phyloP scores from a whole-genome alignment of 2,329 filamentous ascomycete species.

The Fusarium sp. region DNA sequence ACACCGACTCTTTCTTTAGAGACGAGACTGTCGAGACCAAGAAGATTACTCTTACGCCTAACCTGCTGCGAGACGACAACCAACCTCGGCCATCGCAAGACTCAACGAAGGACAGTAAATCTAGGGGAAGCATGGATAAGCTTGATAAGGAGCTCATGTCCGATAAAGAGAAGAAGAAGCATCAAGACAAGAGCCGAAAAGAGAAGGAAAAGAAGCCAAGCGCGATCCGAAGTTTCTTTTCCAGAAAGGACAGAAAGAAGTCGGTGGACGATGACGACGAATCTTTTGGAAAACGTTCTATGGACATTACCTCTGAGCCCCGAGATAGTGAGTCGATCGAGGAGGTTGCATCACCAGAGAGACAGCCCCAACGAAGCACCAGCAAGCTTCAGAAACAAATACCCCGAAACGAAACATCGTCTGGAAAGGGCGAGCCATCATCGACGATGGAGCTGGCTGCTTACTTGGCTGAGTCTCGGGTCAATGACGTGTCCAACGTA shows the following conservation, averaged over 20 bases:
- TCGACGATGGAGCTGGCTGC: constrained; percentile 56
- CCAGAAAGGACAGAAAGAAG: constrained; percentile 70
- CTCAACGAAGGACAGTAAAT: constrained; percentile 62
- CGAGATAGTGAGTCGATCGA: constrained; percentile 58
- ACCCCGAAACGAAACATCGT: constrained; percentile 61
- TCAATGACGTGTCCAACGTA: constrained; percentile 66
- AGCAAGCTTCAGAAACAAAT: constrained; percentile 79
- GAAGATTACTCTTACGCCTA: constrained; percentile 96
- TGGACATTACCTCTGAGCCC: constrained; percentile 62
- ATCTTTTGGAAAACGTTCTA: constrained; percentile 69
- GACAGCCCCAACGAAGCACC: constrained; percentile 64
- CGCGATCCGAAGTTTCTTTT: constrained; percentile 70
- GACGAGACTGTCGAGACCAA: constrained; percentile 95
- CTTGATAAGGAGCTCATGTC: constrained; percentile 63
- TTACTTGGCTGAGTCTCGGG: constrained; percentile 57
- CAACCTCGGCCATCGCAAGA: constrained; percentile 64
- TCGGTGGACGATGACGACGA: constrained; percentile 68
- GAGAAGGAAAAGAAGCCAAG: constrained; percentile 75
- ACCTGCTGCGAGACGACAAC: constrained; percentile 85
- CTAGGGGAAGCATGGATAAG: constrained; percentile 79
- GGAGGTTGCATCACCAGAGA: constrained; percentile 60
- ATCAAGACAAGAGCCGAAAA: constrained; percentile 76
- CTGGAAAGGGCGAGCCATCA: constrained; percentile 53
- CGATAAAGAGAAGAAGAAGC: constrained; percentile 81
- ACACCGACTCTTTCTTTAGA: constrained; percentile 97